These are phyloP conservation scores for Neofusicoccum ribis DNA, from an alignment of 2,329 filamentous ascomycete genomes.

Conservation along the genomic window DNA sequence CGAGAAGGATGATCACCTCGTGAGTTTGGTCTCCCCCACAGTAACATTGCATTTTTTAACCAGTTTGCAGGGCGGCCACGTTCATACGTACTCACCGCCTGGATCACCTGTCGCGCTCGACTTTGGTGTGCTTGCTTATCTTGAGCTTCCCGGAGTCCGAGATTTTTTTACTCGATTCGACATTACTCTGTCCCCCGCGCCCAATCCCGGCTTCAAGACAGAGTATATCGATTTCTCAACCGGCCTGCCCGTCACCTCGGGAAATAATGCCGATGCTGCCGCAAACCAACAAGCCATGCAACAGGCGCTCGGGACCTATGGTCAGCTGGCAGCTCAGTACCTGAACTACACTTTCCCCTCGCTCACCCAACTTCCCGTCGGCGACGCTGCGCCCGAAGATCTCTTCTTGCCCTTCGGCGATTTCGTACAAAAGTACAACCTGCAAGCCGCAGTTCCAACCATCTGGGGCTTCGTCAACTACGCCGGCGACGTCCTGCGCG, in stretches of 20 bases:
- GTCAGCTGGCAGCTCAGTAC: conserved; percentile 32
- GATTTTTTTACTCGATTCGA: conserved; percentile 50
- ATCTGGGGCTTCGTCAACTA: conserved; percentile 47
- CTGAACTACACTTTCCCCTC: conserved; percentile 27
- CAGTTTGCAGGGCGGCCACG: conserved; percentile 46
- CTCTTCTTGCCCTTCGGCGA: conserved; percentile 50
- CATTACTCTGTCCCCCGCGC: conserved; percentile 30
- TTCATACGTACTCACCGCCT: conserved; percentile 48
- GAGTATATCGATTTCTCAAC: conserved; percentile 32
- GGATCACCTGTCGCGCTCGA: conserved; percentile 36
- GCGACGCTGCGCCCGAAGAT: conserved; percentile 44
- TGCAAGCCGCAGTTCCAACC: conserved; percentile 44
- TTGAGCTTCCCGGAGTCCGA: conserved; percentile 42
- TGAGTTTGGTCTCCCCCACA: not conserved
- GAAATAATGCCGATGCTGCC: not conserved
- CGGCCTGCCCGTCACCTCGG: conserved; percentile 21
- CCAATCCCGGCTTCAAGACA: not conserved
- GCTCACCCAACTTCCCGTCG: not conserved
- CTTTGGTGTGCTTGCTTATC: conserved; percentile 42
- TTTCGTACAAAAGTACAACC: conserved; percentile 51
- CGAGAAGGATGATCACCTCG: conserved; percentile 38
- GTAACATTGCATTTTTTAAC: not conserved
- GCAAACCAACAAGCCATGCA: not conserved
- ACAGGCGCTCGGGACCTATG: conserved; percentile 28
- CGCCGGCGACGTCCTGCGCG: conserved; percentile 45